These are phyloP conservation scores for Euphorbia peplus DNA, from an alignment of 345 rosid species.

Conservation along the genomic window DNA sequence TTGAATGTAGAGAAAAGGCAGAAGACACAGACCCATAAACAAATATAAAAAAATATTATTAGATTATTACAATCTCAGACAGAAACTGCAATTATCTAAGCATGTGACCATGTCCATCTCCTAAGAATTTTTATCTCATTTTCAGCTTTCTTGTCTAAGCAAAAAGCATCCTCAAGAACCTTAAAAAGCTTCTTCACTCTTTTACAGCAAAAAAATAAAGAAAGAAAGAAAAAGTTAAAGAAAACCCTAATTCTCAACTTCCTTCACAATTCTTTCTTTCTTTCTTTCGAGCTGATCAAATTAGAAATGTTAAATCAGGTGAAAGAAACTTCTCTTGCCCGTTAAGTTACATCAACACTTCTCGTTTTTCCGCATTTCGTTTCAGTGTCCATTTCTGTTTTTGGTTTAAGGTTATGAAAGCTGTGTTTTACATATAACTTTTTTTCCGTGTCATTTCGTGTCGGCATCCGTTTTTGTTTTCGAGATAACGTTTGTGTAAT, in stretches of 20 bases:
- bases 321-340: conserved; percentile 15
- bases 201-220: conserved; percentile 1
- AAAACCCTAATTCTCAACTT: conserved; percentile 29
- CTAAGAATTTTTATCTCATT: conserved; percentile 1
- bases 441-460: too few species aligned
- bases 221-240: background rate
- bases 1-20: background rate
- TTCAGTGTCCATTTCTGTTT: too few species aligned
- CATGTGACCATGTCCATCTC: background rate
- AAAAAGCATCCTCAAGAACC: conserved; percentile 11
- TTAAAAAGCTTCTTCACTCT: conserved; percentile 9
- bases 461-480: too few species aligned
- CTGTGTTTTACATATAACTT: too few species aligned
- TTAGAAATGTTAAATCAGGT: conserved; percentile 10
- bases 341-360: too few species aligned
- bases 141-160: conserved; percentile 5
- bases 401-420: too few species aligned
- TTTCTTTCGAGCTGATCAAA: too few species aligned
- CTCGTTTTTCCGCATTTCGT: too few species aligned
- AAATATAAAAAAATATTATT: background rate
- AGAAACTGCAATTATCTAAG: background rate
- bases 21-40: background rate
- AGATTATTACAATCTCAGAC: background rate
- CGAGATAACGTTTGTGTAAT: too few species aligned
- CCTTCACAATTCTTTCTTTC: too few species aligned